Base-by-base conservation (phyloP, 768 basidiomycete genomes). In the Tulasnella sp. region DNA sequence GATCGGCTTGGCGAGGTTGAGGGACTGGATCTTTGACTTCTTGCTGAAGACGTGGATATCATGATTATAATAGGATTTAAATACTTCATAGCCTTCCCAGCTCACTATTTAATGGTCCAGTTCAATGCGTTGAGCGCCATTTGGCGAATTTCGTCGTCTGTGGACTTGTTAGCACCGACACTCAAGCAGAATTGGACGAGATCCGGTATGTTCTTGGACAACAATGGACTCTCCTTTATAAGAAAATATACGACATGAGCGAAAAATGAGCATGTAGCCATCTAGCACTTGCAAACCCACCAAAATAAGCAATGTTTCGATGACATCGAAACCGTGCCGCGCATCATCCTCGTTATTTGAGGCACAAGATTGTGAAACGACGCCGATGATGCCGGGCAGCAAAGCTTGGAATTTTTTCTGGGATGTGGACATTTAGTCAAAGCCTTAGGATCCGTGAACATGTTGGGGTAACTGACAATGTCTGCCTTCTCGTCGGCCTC, bases 71-170 rank as follows among this genome's bases (percentile, higher is more conserved):
- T 12, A 12, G 12, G 15, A 45, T 44, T n/a, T n/a, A n/a, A n/a
- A n/a, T n/a, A n/a, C n/a, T 5, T 9, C 1, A 12, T 12, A 44
- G 38, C 2, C 11, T 11, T 22, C 29, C 10, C 5, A 73, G 34
- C 85, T 66, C 66, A 84, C 92, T 98, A 98, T 76, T 93, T 87
- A 55, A 98, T 85, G 7, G 92, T 91, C 93, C 93, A 98, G 68
- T 91, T 87, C 8, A 99, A 80, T 5, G 89, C 87, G 67, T 97
- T 98, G 41, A 99, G 79, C 9, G 87, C 84, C 65, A 96, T 84
- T 61, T 92, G 80, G 59, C 96, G 86, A 60, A 96, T 80, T 53
- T 88, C 91, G 49, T 73, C 71, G 46, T 89, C 87, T 66, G 84
- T 82, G 10, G 74, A 72, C 63, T 78, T 79, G 75, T 94, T 92